Base-by-base conservation (phyloP, 108 stramenopile genomes). In the Mayamaea pseudoterrestris region DNA sequence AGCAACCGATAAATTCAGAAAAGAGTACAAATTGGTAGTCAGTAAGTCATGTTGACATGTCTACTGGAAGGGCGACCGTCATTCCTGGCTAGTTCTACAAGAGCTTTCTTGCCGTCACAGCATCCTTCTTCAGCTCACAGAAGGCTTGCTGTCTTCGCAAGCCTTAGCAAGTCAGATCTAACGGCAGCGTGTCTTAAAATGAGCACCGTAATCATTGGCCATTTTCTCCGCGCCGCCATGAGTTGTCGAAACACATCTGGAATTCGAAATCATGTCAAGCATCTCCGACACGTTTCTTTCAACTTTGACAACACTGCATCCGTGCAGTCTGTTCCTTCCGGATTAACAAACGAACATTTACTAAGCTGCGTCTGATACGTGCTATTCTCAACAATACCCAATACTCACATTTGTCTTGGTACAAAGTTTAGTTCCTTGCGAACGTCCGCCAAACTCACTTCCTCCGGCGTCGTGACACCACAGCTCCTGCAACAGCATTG, bases 391-490 rank as follows among this genome's bases (percentile, higher is more conserved):
- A 99, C 91, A 1, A 99, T 67, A 1, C 99, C 99, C 57, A 99
- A 42, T 7, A 99, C 92, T 5, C 27, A 94, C 71, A 29, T 78
- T 76, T 0, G 97, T 97, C 60, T 99, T 98, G 72, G 68, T 63
- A 96, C 97, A 66, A 99, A 99, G 61, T 83, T 97, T 2, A 99
- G 57, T 61, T 98, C 96, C 62, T 98, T 98, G 18, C 99, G 78
- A 14, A 99, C 99, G 65, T 99, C 99, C 1, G 85, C 84, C 93
- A 98, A 90, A 27, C 86, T 70, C 1, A 95, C 85, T 73, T 96
- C 97, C 64, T 99, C 97, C 0, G 97, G 97, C 7, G 99, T 99
- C 0, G 97, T 99, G 3, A 99, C 96, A 5, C 98, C 80, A 98
- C 66, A 1, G 97, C 95, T 5, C 93, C 90, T n/a, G 48, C 47